Base-by-base conservation (phyloP, 163 green algal genomes). In the Prototheca cutis region DNA sequence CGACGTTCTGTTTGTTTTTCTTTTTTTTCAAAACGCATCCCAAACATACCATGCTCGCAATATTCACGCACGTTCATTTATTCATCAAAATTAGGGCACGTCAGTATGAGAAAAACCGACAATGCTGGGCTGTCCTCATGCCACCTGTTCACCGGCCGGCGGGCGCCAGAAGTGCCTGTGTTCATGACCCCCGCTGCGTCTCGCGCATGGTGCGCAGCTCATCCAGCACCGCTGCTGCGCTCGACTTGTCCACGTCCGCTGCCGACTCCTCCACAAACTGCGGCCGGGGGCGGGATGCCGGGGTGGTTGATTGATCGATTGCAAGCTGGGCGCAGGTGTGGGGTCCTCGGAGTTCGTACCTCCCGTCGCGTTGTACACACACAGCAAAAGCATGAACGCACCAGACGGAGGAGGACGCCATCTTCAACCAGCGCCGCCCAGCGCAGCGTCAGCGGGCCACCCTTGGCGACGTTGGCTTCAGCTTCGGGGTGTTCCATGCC, bases 321-420 rank as follows among this genome's bases (percentile, higher is more conserved):
- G 36, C 36, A 15, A 10, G 13, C 10, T 49, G 40, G 23, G 40
- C 4, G 21, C 18, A 40, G 25, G 36, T n/a, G 40, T 33, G 45
- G 19, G 28, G 8, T 57, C 42, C n/a, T 53, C n/a, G 6, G 2
- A 54, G 21, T 55, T 19, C 27, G 25, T 17, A 49, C 39, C 17
- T 19, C 10, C 34, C 28, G 33, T 29, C 8, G 13, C 49, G 21
- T 56, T 32, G 25, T 13, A 56, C 25, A 24, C 28, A 40, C 23
- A 21, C 49, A 13, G 6, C 28, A 32, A 56, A 24, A 15, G 2
- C 49, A 24, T 19, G n/a, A 17, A n/a, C 75, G 61, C 67, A 91
- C 80, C 81, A 93, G 58, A 65, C 87, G 87, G 18, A 92, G 72
- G 56, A 95, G 68, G 18, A 90, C 77, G 48, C 87, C 85, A 61